Conservation (phyloP, 257 asterid genomes). For the Ocimum tenuiflorum region DNA sequence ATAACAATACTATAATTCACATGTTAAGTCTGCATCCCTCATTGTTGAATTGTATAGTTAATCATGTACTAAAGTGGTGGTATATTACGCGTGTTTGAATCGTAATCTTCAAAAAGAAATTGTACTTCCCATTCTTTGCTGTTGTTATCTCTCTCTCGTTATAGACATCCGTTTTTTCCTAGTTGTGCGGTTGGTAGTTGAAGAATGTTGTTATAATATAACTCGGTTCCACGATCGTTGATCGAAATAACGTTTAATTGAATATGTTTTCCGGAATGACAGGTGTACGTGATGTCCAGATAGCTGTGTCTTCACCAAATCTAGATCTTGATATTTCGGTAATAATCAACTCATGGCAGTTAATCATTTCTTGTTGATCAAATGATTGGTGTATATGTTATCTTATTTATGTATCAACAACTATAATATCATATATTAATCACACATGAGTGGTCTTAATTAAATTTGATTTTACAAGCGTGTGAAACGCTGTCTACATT, state of each 20-base stretch:
- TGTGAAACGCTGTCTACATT: constrained; percentile 22
- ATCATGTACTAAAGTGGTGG: not conserved
- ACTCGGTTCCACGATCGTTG: constrained; percentile 20
- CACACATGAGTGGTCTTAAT: no score
- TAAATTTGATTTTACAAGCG: no score
- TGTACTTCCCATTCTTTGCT: not conserved
- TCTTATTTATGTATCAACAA: not conserved
- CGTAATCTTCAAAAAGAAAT: not conserved
- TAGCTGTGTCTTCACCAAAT: constrained; percentile 13
- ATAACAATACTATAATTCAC: no score
- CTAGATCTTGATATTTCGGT: not conserved
- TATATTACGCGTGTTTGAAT: constrained; percentile 21
- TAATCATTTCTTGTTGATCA: constrained; percentile 20
- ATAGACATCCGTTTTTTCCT: not conserved
- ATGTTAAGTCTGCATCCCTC: no score
- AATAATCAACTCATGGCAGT: constrained; percentile 18
- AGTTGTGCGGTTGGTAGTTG: constrained; percentile 22
- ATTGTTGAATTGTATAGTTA: constrained; percentile 2
- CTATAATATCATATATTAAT: not conserved
- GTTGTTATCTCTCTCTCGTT: not conserved
- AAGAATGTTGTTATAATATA: constrained; percentile 12
- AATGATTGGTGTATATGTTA: constrained; percentile 26
- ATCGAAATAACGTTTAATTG: not conserved
- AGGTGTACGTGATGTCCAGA: no score
- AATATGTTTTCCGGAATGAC: constrained; percentile 21